A percentile compares a stretch with the other conserved stretches of the same genome.
These are phyloP conservation scores for Blastobotrys ciferrii DNA, from an alignment of 1,139 yeast species.

Conservation along the genomic window DNA sequence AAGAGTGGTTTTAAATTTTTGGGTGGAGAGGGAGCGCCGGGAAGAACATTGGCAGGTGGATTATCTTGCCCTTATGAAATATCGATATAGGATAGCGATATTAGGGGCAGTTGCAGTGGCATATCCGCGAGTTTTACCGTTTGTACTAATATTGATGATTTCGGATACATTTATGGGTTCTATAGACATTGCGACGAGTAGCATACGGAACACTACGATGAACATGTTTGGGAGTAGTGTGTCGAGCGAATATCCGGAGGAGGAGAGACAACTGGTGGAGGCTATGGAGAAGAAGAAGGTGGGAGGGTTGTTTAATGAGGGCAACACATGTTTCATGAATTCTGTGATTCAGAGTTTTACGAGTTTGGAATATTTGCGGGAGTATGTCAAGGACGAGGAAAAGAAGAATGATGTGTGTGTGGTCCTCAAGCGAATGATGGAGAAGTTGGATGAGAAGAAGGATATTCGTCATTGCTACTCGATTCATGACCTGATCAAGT, in stretches of 20 bases:
- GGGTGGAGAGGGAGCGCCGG: too few species aligned
- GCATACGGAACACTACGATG: conserved; percentile 27
- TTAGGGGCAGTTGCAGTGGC: neutral
- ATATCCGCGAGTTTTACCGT: conserved; percentile 11
- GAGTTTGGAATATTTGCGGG: conserved; percentile 57
- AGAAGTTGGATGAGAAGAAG: conserved; percentile 38
- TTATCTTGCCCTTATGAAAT: conserved; percentile 1
- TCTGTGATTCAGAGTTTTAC: conserved; percentile 83
- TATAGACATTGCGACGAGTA: conserved; percentile 37
- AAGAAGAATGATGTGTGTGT: conserved; percentile 7
- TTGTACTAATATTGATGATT: conserved; percentile 27
- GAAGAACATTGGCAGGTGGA: neutral
- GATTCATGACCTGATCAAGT: conserved; percentile 60
- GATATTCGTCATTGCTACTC: conserved; percentile 48
- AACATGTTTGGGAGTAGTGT: conserved; percentile 13
- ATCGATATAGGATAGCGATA: conserved; percentile 3
- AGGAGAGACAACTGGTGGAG: conserved; percentile 27
- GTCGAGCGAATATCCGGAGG: conserved; percentile 18
- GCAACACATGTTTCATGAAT: conserved; percentile 93
- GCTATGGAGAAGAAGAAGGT: conserved; percentile 39
- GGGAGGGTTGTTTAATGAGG: conserved; percentile 86
- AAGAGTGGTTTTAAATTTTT: too few species aligned
- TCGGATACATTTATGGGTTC: conserved; percentile 38
- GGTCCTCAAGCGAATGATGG: conserved; percentile 27
- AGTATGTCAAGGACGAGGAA: conserved; percentile 5